phyloP scores from a whole-genome alignment of 495 filamentous ascomycete species.

The Penicillium macrosclerotiorum region DNA sequence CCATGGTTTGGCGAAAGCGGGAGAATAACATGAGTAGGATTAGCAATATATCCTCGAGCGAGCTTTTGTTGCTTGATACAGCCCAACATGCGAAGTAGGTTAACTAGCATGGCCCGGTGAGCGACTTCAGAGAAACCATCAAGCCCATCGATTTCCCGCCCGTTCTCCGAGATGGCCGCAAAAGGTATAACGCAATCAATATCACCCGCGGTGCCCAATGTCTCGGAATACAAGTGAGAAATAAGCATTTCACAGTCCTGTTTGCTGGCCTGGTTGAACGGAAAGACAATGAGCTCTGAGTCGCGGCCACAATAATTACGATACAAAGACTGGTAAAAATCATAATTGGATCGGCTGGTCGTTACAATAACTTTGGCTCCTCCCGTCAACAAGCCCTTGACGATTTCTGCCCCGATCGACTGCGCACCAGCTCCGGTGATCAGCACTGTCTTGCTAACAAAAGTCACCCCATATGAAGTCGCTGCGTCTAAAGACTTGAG shows the following conservation, averaged over 20 bases:
- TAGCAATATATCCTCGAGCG: slow-evolving; percentile 74
- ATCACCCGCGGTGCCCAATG: slow-evolving; percentile 8
- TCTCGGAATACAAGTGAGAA: slow-evolving; percentile 19
- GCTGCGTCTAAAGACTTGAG: neutral
- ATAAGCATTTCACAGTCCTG: slow-evolving; percentile 20
- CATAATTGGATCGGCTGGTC: slow-evolving; percentile 11
- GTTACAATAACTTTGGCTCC: slow-evolving; percentile 28
- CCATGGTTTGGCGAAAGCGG: slow-evolving; percentile 96
- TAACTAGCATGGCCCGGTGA: slow-evolving; percentile 23
- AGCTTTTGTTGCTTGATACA: neutral
- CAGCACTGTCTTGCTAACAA: slow-evolving; percentile 12
- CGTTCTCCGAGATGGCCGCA: slow-evolving; percentile 24
- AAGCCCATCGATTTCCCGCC: slow-evolving; percentile 20
- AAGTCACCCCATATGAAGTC: slow-evolving; percentile 1
- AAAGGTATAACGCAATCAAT: slow-evolving; percentile 27
- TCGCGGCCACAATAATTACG: slow-evolving; percentile 14
- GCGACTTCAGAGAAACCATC: slow-evolving; percentile 18
- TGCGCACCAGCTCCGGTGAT: slow-evolving; percentile 23
- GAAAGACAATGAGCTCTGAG: slow-evolving; percentile 18
- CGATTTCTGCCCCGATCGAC: slow-evolving; percentile 22
- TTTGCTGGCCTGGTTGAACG: slow-evolving; percentile 31
- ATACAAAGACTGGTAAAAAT: slow-evolving; percentile 19
- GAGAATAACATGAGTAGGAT: slow-evolving; percentile 88
- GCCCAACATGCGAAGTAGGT: slow-evolving; percentile 19
- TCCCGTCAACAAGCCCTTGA: slow-evolving; percentile 15